Conservation (phyloP, 257 asterid genomes). For the Linaria vulgaris region DNA sequence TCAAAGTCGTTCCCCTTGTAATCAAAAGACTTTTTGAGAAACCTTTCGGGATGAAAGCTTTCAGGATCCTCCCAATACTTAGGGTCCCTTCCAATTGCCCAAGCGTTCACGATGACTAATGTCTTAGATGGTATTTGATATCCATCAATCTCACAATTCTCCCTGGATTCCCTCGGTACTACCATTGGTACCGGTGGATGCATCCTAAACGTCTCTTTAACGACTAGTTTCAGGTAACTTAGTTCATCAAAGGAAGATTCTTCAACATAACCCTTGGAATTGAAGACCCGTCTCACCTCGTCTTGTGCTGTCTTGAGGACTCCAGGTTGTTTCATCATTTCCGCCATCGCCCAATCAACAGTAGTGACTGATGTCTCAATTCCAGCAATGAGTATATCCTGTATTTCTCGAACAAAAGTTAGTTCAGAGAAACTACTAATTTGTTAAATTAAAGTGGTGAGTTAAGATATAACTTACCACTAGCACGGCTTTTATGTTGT, state of each 20-base stretch:
- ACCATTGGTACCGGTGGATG: constrained; percentile 24
- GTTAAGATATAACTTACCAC: no score
- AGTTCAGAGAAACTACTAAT: no score
- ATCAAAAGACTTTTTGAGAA: constrained; percentile 6
- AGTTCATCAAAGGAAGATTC: no score
- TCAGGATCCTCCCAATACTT: no score
- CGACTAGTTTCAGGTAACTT: constrained; percentile 19
- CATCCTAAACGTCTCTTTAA: constrained; percentile 24
- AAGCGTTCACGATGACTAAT: constrained; percentile 20
- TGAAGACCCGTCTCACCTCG: no score
- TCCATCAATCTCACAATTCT: constrained; percentile 18
- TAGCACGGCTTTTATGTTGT: constrained; percentile 18
- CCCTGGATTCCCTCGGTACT: constrained; percentile 13
- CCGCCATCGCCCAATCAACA: constrained; percentile 29
- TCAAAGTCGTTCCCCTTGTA: constrained; percentile 11
- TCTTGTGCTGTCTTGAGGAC: constrained; percentile 15
- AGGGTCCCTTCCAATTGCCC: no score
- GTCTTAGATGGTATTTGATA: constrained; percentile 24
- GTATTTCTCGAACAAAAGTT: no score
- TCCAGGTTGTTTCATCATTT: constrained; percentile 22
- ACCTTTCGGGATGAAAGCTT: constrained; percentile 27
- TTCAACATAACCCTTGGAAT: no score
- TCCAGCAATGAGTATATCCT: no score
- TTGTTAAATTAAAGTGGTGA: no score
- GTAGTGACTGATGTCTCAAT: constrained; percentile 28